Percentiles rank a stretch among this genome's conserved stretches.
Conservation (phyloP, 371 early-diverging fungal genomes). For the Gilbertella persicaria region DNA sequence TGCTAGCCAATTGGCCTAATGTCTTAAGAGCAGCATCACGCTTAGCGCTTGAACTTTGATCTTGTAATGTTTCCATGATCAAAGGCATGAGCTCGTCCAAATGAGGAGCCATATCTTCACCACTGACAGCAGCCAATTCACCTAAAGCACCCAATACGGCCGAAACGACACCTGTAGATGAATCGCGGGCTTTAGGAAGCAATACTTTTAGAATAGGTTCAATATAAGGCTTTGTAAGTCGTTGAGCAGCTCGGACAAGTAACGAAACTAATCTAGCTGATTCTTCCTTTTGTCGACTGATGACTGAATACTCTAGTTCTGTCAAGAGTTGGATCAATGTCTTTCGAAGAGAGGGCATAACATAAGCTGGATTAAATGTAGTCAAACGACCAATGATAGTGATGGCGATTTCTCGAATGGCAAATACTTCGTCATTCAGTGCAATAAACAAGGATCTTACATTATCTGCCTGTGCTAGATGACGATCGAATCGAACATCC, state of each 20-base stretch:
- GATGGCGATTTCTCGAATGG: slow-evolving; percentile 86
- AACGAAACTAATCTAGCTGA: slow-evolving; percentile 80
- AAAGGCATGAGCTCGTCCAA: slow-evolving; percentile 82
- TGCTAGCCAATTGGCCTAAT: slow-evolving; percentile 81
- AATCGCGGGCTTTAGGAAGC: slow-evolving; percentile 80
- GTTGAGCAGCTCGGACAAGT: slow-evolving; percentile 76
- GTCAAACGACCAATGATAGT: slow-evolving; percentile 87
- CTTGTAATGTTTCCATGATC: slow-evolving; percentile 90
- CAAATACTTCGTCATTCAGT: slow-evolving; percentile 91
- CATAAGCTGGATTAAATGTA: slow-evolving; percentile 89
- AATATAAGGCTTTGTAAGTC: slow-evolving; percentile 90
- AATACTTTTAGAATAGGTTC: slow-evolving; percentile 86
- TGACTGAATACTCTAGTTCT: slow-evolving; percentile 88
- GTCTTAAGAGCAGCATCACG: slow-evolving; percentile 89
- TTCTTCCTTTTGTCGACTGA: slow-evolving; percentile 89
- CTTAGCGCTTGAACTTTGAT: slow-evolving; percentile 84
- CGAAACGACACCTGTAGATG: slow-evolving; percentile 81
- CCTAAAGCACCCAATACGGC: slow-evolving; percentile 85
- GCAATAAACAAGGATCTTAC: slow-evolving; percentile 89
- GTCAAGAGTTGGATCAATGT: slow-evolving; percentile 88
- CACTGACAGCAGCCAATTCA: slow-evolving; percentile 86
- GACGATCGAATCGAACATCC: slow-evolving; percentile 85
- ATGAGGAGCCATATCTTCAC: slow-evolving; percentile 83
- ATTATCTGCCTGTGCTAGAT: slow-evolving; percentile 90
- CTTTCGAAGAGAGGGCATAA: slow-evolving; percentile 89